phyloP scores from a whole-genome alignment of 768 basidiomycete genomes.

The Russula olivacea region DNA sequence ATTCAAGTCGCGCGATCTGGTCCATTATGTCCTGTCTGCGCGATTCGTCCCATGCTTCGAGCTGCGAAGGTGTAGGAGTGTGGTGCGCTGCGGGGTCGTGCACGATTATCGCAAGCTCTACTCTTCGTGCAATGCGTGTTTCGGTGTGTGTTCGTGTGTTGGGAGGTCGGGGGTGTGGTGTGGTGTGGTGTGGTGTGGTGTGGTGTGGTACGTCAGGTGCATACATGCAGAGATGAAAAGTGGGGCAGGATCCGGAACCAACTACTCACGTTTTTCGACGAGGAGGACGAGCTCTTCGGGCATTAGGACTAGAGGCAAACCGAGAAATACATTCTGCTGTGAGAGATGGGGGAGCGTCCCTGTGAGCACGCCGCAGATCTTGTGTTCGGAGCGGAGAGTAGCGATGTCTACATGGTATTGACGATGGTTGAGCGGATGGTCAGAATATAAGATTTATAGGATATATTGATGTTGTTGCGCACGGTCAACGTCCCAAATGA shows the following conservation, averaged over 20 bases:
- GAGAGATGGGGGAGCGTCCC: slow-evolving; percentile 93
- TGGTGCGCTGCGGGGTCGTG: slow-evolving; percentile 61
- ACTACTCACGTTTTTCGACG: slow-evolving; percentile 61
- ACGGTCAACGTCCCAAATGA: slow-evolving; percentile 90
- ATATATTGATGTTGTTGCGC: slow-evolving; percentile 14
- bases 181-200: neutral
- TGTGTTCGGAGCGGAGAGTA: slow-evolving; percentile 69
- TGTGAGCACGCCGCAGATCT: slow-evolving; percentile 75
- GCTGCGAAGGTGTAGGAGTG: slow-evolving; percentile 41
- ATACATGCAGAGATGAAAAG: too few relatives aligned
- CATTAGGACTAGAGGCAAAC: slow-evolving; percentile 80
- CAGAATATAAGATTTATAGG: too few relatives aligned
- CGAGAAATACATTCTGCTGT: slow-evolving; percentile 95
- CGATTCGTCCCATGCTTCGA: slow-evolving; percentile 49
- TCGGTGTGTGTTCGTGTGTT: too few relatives aligned
- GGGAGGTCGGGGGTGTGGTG: neutral
- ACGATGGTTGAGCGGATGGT: neutral
- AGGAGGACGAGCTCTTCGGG: slow-evolving; percentile 91
- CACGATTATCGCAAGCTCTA: slow-evolving; percentile 73
- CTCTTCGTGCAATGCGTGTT: too few relatives aligned
- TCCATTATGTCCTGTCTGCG: slow-evolving; percentile 42
- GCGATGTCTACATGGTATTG: slow-evolving; percentile 58
- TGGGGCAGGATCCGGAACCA: neutral
- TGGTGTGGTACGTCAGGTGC: neutral
- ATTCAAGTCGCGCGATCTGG: slow-evolving; percentile 45